Percentiles rank a stretch among this genome's conserved stretches.
Evolutionary conservation across 2,329 filamentous ascomycete genomes (phyloP).

Genomic region (Colletotrichum falcatum): DNA sequence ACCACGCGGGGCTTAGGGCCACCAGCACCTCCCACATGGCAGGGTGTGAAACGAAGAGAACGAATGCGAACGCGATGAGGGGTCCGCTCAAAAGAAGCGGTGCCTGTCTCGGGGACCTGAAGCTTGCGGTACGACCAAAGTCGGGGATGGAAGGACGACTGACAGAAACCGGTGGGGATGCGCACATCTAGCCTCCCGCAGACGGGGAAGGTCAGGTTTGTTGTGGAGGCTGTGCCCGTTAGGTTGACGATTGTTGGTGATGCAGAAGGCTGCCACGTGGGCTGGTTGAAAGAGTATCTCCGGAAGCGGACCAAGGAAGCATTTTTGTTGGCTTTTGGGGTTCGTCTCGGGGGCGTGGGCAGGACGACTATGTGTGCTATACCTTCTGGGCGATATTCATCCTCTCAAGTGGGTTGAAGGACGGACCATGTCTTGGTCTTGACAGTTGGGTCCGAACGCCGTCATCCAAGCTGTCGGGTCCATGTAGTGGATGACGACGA

Average conservation of each 20-base stretch:
- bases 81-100: background rate
- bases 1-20: constrained; percentile 14
- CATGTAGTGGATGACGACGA: constrained; percentile 25
- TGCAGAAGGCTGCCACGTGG: constrained; percentile 38
- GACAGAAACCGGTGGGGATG: constrained; percentile 7
- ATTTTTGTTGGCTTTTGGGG: constrained; percentile 3
- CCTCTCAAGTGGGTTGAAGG: background rate
- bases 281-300: constrained; percentile 29
- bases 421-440: constrained; percentile 25
- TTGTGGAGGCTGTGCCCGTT: constrained; percentile 40
- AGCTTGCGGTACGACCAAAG: constrained; percentile 25
- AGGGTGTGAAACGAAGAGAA: constrained; percentile 17
- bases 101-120: constrained; percentile 27
- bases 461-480: constrained; percentile 35
- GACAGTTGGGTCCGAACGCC: constrained; percentile 26
- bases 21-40: constrained; percentile 31
- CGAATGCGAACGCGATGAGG: background rate
- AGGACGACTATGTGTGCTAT: constrained; percentile 13
- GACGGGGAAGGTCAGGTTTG: constrained; percentile 26
- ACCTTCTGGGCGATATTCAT: constrained; percentile 7
- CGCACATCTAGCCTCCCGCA: background rate
- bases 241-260: constrained; percentile 22
- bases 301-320: constrained; percentile 31
- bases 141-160: background rate
- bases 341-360: constrained; percentile 11